phyloP scores from a whole-genome alignment of 306 rosid species.

The Trichosanthes cucumerina region DNA sequence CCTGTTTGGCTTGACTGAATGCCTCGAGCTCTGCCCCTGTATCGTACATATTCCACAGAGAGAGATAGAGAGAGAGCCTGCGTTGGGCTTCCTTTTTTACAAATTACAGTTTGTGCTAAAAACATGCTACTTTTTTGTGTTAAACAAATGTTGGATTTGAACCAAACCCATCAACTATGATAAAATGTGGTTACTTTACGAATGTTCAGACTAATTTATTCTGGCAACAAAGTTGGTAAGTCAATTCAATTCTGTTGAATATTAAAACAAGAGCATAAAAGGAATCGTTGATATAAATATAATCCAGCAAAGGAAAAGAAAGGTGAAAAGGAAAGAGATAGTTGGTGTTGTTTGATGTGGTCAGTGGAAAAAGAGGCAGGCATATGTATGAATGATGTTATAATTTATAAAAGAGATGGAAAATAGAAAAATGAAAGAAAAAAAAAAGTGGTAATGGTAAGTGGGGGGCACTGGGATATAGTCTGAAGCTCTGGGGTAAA shows the following conservation, averaged over 20 bases:
- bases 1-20: neutral
- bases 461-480: constrained; percentile 11
- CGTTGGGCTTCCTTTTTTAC: neutral
- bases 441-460: neutral
- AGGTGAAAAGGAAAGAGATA: neutral
- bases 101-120: neutral
- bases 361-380: neutral
- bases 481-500: constrained; percentile 20
- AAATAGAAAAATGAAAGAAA: neutral
- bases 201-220: neutral
- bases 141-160: neutral
- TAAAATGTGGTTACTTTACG: neutral
- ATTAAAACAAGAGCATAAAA: neutral
- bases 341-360: neutral
- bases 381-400: constrained; percentile 1
- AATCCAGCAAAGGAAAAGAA: neutral
- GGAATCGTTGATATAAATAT: neutral
- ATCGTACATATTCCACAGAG: neutral
- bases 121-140: neutral
- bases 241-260: neutral
- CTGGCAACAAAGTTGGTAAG: neutral
- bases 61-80: neutral
- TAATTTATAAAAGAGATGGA: neutral
- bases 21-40: constrained; percentile 5
- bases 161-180: neutral